Evolutionary conservation across 768 basidiomycete species (phyloP).

Genomic region (Boletus rubroflammeus): DNA sequence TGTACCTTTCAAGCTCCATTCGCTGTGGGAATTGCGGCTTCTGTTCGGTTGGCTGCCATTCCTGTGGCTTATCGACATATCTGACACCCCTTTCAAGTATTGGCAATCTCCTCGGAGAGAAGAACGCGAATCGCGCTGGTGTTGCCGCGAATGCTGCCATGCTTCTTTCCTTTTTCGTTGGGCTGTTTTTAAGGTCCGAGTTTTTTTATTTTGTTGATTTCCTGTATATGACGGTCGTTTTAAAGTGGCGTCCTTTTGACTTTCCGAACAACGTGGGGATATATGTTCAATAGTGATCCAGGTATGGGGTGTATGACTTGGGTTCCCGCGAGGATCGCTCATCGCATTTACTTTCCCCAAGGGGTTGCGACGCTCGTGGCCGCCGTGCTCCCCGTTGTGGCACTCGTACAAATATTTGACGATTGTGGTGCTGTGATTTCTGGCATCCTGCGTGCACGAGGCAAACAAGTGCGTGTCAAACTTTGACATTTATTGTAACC

Average conservation of each 20-base stretch:
- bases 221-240: neutral
- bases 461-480: slow-evolving; percentile 55
- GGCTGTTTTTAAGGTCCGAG: slow-evolving; percentile 56
- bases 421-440: slow-evolving; percentile 64
- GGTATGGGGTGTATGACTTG: slow-evolving; percentile 31
- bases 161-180: slow-evolving; percentile 57
- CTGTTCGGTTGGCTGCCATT: slow-evolving; percentile 60
- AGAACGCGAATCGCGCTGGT: slow-evolving; percentile 65
- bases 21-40: slow-evolving; percentile 74
- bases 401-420: slow-evolving; percentile 82
- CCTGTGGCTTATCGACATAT: neutral
- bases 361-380: slow-evolving; percentile 42
- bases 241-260: slow-evolving; percentile 49
- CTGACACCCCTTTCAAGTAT: slow-evolving; percentile 44
- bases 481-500: neutral
- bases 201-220: neutral
- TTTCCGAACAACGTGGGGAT: slow-evolving; percentile 67
- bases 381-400: slow-evolving; percentile 68
- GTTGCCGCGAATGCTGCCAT: slow-evolving; percentile 66
- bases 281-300: slow-evolving; percentile 69
- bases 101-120: slow-evolving; percentile 85
- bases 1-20: slow-evolving; percentile 82
- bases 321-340: neutral
- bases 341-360: slow-evolving; percentile 1
- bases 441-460: slow-evolving; percentile 79